These are phyloP conservation scores for Pelargonium citronellum DNA, from an alignment of 441 rosid genomes.

Conservation along the genomic window DNA sequence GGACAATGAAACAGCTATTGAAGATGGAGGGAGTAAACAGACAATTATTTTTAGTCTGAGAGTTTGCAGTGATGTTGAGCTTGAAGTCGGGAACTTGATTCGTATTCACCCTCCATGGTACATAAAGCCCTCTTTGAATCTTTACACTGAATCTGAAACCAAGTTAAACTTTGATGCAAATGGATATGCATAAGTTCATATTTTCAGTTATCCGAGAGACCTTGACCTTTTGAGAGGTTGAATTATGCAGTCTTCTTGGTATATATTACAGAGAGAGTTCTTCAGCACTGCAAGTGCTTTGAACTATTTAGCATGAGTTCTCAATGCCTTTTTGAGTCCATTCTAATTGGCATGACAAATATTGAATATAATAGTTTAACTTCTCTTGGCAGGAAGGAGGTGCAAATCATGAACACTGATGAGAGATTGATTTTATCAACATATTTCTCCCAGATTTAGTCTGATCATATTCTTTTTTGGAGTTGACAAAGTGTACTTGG, in stretches of 20 bases:
- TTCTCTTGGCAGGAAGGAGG: slow-evolving; percentile 62
- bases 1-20: slow-evolving; percentile 23
- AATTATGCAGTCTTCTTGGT: not conserved
- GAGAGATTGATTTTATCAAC: slow-evolving; percentile 45
- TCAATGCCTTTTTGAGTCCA: not conserved
- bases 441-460: slow-evolving; percentile 42
- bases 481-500: not conserved
- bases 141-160: not conserved
- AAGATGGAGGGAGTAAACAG: slow-evolving; percentile 31
- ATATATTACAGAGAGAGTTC: not conserved
- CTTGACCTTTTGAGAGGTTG: not conserved
- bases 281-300: not conserved
- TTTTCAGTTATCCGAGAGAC: not conserved
- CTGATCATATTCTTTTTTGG: slow-evolving; percentile 1
- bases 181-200: not conserved
- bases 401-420: slow-evolving; percentile 32
- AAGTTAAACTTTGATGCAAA: not conserved
- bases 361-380: slow-evolving; percentile 5
- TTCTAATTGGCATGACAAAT: not conserved
- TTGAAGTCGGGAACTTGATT: slow-evolving; percentile 66
- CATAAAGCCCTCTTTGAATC: slow-evolving; percentile 16
- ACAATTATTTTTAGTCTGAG: slow-evolving; percentile 65
- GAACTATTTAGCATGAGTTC: not conserved
- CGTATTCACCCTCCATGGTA: slow-evolving; percentile 71
- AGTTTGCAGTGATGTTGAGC: slow-evolving; percentile 65